phyloP scores from a whole-genome alignment of 1,139 yeast genomes.

The Chernovozyma sophiae-reginae region DNA sequence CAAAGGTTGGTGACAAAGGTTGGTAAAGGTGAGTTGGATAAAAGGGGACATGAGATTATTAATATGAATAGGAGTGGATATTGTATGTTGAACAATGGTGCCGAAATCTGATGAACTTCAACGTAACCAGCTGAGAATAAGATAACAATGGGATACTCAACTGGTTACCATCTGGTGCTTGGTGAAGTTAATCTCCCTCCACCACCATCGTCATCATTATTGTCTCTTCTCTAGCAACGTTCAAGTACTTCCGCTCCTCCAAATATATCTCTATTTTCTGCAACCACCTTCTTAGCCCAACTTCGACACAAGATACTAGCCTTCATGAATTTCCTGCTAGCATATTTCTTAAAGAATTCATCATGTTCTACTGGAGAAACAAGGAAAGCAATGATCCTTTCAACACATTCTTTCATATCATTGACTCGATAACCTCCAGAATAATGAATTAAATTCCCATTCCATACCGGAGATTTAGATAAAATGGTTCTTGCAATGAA shows the following conservation, averaged over 20 bases:
- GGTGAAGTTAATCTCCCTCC: no score
- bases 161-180: no score
- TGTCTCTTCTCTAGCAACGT: neutral
- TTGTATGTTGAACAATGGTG: no score
- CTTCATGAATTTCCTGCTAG: constrained; percentile 85
- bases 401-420: constrained; percentile 68
- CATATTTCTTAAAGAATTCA: constrained; percentile 91
- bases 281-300: constrained; percentile 72
- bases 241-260: constrained; percentile 7
- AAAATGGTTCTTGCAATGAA: constrained; percentile 77
- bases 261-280: constrained; percentile 31
- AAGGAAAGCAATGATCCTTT: constrained; percentile 72
- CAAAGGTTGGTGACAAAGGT: no score
- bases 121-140: no score
- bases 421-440: constrained; percentile 85
- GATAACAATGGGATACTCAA: no score
- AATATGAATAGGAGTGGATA: no score
- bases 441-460: constrained; percentile 80
- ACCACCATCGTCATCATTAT: no score
- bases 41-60: no score
- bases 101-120: no score
- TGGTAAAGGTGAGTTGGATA: no score
- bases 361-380: constrained; percentile 86
- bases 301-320: constrained; percentile 85
- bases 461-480: constrained; percentile 69